These are phyloP conservation scores for Arthroderma uncinatum DNA, from an alignment of 2,329 filamentous ascomycete genomes.

Conservation along the genomic window DNA sequence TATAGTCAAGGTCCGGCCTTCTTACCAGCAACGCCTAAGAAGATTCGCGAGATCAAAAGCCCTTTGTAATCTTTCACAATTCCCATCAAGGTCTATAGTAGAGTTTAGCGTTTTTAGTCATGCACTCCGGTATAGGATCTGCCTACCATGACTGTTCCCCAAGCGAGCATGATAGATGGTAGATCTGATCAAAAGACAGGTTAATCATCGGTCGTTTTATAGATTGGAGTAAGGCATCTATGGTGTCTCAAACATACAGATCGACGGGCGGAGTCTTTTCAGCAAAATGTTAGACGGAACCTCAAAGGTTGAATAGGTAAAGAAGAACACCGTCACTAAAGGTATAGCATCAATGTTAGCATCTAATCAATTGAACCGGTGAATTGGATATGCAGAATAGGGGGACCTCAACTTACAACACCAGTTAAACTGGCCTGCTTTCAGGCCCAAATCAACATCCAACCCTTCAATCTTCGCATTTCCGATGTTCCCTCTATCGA, in stretches of 20 bases:
- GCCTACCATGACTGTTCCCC: slow-evolving; percentile 38
- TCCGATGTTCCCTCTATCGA: slow-evolving; percentile 22
- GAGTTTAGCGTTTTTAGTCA: neutral
- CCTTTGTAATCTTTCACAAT: slow-evolving; percentile 38
- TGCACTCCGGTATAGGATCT: neutral
- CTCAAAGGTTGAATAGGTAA: slow-evolving; percentile 19
- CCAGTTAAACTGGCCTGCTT: slow-evolving; percentile 21
- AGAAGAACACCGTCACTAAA: slow-evolving; percentile 20
- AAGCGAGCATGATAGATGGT: slow-evolving; percentile 27
- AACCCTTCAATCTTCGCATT: slow-evolving; percentile 22
- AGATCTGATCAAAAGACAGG: slow-evolving; percentile 15
- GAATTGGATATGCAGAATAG: neutral
- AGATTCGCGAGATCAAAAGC: slow-evolving; percentile 38
- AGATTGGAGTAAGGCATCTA: neutral
- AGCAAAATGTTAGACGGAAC: slow-evolving; percentile 23
- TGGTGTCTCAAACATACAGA: slow-evolving; percentile 13
- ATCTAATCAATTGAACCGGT: neutral
- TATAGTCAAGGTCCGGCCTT: neutral
- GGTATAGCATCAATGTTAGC: slow-evolving; percentile 3
- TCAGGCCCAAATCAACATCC: slow-evolving; percentile 16
- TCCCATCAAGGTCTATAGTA: slow-evolving; percentile 37
- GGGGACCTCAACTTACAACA: slow-evolving; percentile 14
- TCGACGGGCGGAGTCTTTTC: slow-evolving; percentile 22
- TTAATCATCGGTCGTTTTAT: neutral
- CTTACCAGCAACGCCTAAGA: slow-evolving; percentile 31